Evolutionary conservation across 2,329 filamentous ascomycete species (phyloP).

Genomic region (Ophiostoma ulmi): DNA sequence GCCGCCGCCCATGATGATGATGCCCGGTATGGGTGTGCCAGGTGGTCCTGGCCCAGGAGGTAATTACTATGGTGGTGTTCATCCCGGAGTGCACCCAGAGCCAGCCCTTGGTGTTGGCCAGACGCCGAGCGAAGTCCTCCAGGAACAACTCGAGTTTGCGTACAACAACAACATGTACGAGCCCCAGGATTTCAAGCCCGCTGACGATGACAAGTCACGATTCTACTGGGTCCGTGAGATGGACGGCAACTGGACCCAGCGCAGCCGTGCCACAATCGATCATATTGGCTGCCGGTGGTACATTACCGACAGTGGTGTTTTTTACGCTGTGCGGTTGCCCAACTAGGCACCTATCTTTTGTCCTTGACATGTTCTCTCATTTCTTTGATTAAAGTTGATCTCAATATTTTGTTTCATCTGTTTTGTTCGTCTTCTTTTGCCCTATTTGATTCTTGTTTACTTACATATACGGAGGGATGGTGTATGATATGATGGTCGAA

Average conservation of each 20-base stretch:
- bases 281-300: slow-evolving; percentile 55
- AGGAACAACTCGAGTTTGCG: slow-evolving; percentile 47
- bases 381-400: no score
- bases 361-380: not conserved
- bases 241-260: slow-evolving; percentile 56
- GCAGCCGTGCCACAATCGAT: slow-evolving; percentile 57
- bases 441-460: no score
- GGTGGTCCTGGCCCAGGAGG: slow-evolving; percentile 33
- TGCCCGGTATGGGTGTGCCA: slow-evolving; percentile 23
- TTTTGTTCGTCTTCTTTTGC: no score
- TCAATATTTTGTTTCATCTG: no score
- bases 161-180: slow-evolving; percentile 47
- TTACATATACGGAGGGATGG: no score
- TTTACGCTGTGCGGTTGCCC: slow-evolving; percentile 56
- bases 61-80: slow-evolving; percentile 24
- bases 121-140: slow-evolving; percentile 44
- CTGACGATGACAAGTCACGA: slow-evolving; percentile 54
- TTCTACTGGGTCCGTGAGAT: slow-evolving; percentile 59
- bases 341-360: slow-evolving; percentile 30
- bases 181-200: slow-evolving; percentile 59
- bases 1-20: slow-evolving; percentile 32
- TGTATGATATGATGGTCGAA: no score
- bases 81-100: slow-evolving; percentile 36
- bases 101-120: slow-evolving; percentile 48
- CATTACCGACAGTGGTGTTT: slow-evolving; percentile 51